phyloP scores from a whole-genome alignment of 805 yeast genomes.

The Kodamaea restingae region DNA sequence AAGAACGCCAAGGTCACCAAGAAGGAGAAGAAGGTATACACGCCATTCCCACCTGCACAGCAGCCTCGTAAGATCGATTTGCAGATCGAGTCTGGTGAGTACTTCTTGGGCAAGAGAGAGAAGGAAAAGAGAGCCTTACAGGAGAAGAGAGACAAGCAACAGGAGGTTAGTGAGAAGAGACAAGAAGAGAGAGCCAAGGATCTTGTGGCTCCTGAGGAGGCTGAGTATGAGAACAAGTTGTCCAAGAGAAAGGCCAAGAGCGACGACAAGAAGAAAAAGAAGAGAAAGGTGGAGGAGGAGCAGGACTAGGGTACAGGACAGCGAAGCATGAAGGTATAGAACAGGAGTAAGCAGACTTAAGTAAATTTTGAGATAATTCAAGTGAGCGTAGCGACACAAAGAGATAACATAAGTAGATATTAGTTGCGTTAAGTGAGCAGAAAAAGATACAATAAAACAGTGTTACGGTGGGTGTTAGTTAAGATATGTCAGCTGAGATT shows the following conservation, averaged over 20 bases:
- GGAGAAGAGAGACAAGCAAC: conserved; percentile 77
- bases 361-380: no score
- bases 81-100: conserved; percentile 97
- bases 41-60: conserved; percentile 99
- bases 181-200: conserved; percentile 72
- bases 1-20: conserved; percentile 73
- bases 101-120: conserved; percentile 84
- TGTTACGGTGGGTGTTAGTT: no score
- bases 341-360: no score
- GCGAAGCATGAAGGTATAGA: neutral
- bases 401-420: no score
- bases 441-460: no score
- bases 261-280: conserved; percentile 21
- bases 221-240: conserved; percentile 42
- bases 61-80: conserved; percentile 95
- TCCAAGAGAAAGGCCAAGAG: conserved; percentile 23
- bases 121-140: conserved; percentile 66
- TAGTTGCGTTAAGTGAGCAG: no score
- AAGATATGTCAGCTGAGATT: no score
- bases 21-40: conserved; percentile 74
- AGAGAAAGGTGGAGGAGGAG: conserved; percentile 11
- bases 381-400: no score
- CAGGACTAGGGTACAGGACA: neutral
- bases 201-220: conserved; percentile 84
- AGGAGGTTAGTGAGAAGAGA: conserved; percentile 59